Base-by-base conservation (phyloP, 2,329 filamentous ascomycete species). In the Trichoderma oligosporum region DNA sequence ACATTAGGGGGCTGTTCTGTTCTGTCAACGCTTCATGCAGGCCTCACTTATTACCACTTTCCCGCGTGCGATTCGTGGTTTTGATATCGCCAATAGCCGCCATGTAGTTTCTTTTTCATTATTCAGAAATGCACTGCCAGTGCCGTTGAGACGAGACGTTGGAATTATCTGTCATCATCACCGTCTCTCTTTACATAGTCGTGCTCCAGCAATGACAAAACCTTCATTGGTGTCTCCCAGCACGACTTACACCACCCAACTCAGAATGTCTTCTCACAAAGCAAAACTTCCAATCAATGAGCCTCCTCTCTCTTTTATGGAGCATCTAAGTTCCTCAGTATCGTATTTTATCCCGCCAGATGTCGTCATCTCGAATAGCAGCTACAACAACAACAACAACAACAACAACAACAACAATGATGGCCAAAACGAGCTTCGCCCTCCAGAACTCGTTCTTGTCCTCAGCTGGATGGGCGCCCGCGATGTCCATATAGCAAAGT, bases 401-500 rank as follows among this genome's bases (percentile, higher is more conserved):
- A 1, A 29, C 22, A 29, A 18, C 14, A 24, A 46, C 16, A 5
- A 27, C 31, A 18, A 25, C 49, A 11, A 14, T 14, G 8, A 7
- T 7, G 14, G n/a, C 6, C 3, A 39, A 24, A 24, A 22, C 8
- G 24, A 11, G 7, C 18, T 16, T 57, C 55, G 12, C 29, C 64
- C 71, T 8, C 78, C 80, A 11, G 74, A 74, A 53, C 72, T 82
- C 33, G 72, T 82, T 56, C 61, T 81, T 22, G 47, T 82, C 33
- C 72, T 75, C 33, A 70, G 74, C 7, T 82, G 80, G 80, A 79
- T 81, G 73, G 75, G 73, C 42, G 79, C 80, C 8, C 71, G 66
- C n/a, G 74, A 79, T 36, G 65, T 66, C 6, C 78, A 82, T 64
- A 75, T 82, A 42, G 72, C 73, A 61, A 82, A 82, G 62, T 82